A percentile compares a stretch with the other conserved stretches of the same genome.
These are phyloP conservation scores for Globisporangium perplexum DNA, from an alignment of 352 stramenopile species.

Conservation along the genomic window DNA sequence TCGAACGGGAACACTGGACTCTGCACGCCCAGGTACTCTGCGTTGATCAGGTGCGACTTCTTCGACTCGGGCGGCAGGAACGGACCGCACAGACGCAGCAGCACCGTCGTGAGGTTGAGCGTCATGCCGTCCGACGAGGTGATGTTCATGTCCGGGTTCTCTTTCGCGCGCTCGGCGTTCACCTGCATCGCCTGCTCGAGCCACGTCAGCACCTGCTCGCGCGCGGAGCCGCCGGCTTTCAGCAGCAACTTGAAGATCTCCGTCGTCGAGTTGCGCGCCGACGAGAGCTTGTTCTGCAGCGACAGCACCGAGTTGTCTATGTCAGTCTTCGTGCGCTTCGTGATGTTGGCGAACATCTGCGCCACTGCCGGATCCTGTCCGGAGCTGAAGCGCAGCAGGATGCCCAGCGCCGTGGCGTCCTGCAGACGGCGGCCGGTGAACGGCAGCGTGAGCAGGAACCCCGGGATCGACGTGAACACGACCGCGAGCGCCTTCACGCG, in stretches of 20 bases:
- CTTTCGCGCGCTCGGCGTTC: slow-evolving; percentile 72
- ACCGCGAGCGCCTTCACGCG: slow-evolving; percentile 61
- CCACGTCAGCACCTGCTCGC: slow-evolving; percentile 65
- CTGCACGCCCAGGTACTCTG: slow-evolving; percentile 36
- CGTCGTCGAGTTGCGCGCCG: slow-evolving; percentile 46
- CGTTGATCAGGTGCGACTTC: slow-evolving; percentile 71
- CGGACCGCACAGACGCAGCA: slow-evolving; percentile 74
- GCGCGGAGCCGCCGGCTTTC: slow-evolving; percentile 46
- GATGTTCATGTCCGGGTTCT: slow-evolving; percentile 68
- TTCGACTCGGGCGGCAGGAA: slow-evolving; percentile 76
- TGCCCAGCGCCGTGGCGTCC: slow-evolving; percentile 70
- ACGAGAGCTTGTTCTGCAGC: slow-evolving; percentile 64
- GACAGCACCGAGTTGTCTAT: slow-evolving; percentile 65
- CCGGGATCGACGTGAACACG: slow-evolving; percentile 61
- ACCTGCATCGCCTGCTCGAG: slow-evolving; percentile 69
- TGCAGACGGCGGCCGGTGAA: slow-evolving; percentile 68
- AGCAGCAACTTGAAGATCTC: slow-evolving; percentile 68
- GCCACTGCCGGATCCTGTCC: slow-evolving; percentile 60
- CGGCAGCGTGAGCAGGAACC: slow-evolving; percentile 57
- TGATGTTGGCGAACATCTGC: slow-evolving; percentile 84
- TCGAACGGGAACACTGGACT: slow-evolving; percentile 65
- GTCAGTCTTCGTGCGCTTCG: slow-evolving; percentile 75
- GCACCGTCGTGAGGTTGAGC: slow-evolving; percentile 71
- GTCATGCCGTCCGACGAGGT: slow-evolving; percentile 70
- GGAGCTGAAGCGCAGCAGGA: slow-evolving; percentile 74